Percentiles rank a stretch among this genome's conserved stretches.
Evolutionary conservation across 2,329 filamentous ascomycete genomes (phyloP).

Genomic region (Hyphodiscus sp.): DNA sequence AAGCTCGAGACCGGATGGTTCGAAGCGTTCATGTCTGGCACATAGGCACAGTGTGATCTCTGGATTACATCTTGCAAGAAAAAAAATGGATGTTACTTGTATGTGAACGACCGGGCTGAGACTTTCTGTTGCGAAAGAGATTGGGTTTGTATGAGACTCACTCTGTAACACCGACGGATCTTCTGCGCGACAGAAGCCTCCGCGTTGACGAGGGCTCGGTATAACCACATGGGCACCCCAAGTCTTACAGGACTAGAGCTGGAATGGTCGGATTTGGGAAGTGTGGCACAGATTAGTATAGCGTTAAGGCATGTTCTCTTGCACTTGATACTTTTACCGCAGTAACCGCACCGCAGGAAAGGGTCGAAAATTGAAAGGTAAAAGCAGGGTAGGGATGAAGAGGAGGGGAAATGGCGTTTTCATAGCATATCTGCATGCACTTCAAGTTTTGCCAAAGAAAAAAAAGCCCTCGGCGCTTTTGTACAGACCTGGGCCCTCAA

Average conservation of each 20-base stretch:
- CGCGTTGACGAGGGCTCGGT: not conserved
- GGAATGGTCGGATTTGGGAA: not conserved
- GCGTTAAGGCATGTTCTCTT: not conserved
- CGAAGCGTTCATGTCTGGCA: not conserved
- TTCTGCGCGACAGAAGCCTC: not conserved
- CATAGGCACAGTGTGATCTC: too few relatives aligned
- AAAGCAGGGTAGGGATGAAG: not conserved
- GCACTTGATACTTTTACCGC: not conserved
- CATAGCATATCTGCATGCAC: not conserved
- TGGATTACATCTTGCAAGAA: too few relatives aligned
- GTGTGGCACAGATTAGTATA: not conserved
- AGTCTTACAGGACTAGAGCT: not conserved
- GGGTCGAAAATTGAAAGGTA: slow-evolving; percentile 1
- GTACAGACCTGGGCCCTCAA: too few relatives aligned
- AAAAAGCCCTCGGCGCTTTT: too few relatives aligned
- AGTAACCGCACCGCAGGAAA: not conserved
- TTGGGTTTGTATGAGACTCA: not conserved
- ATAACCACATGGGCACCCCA: not conserved
- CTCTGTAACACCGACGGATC: not conserved
- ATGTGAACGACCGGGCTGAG: too few relatives aligned
- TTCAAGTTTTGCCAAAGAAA: too few relatives aligned
- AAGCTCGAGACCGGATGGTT: not conserved
- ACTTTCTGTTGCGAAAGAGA: too few relatives aligned
- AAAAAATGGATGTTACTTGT: too few relatives aligned
- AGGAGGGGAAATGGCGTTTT: slow-evolving; percentile 1